Base-by-base conservation (phyloP, 148 eudicot genomes). In the Rhododendron henanense region DNA sequence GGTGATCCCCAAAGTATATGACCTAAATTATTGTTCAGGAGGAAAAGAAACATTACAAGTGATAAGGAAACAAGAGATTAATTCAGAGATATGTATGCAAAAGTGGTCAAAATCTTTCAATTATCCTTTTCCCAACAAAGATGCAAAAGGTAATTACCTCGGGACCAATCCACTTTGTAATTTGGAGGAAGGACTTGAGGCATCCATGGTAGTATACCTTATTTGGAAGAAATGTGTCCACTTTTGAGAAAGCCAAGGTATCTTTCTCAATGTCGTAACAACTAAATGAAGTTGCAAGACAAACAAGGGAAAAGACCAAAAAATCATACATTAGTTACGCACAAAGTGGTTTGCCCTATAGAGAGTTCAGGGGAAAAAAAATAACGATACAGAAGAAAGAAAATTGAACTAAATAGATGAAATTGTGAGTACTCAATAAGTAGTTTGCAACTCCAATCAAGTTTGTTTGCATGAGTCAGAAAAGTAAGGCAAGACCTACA, bases 1-100 rank as follows among this genome's bases (percentile, higher is more conserved):
- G 91, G 88, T 95, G 99, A 92, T 97, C 99, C 76, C 99, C 99
- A 89, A 95, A 97, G 90, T 97, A 97, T 87, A 97, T 97, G 84
- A 97, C 99, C 99, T 97, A 87, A 51, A 84, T 19, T 80, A 81
- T 65, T 59, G 48, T 57, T 21, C 37, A 85, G 85, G 57, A 84
- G 61, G 81, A 65, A 75, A 84, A 65, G 51, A 13, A 85, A 75
- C n/a, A 41, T 75, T 35, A 53, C 65, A 35, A 85, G 13, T 53
- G 48, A 69, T 35, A 74, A 78, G 13, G 48, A 84, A 74, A 53
- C 15, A 76, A 18, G 2, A 71, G 5, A 71, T 71, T 50, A 71
- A 53, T 5, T 33, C 33, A 50, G 16, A 84, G 23, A 11, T 51
- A 63, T 9, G 31, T 33, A 13, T 19, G 23, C 28, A 85, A 13